These are phyloP conservation scores for Aspergillus jensenii DNA, from an alignment of 2,329 filamentous ascomycete genomes.

Conservation along the genomic window DNA sequence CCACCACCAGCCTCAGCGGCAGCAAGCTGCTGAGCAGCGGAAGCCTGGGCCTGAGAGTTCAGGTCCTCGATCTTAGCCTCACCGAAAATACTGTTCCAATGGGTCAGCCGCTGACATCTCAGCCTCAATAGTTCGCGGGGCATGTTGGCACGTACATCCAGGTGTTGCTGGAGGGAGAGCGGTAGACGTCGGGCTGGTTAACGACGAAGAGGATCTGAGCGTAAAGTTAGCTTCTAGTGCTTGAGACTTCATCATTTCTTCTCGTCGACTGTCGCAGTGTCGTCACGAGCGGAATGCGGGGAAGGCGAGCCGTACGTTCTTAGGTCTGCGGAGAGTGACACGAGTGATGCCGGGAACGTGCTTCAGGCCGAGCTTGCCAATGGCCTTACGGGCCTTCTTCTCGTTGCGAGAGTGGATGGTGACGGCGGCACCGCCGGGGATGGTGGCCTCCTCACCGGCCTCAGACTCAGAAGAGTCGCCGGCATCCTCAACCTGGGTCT, in stretches of 20 bases:
- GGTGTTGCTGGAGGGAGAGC: conserved; percentile 98
- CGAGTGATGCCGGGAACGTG: conserved; percentile 96
- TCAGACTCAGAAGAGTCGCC: conserved; percentile 52
- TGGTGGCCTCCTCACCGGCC: conserved; percentile 58
- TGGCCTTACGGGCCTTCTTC: conserved; percentile 99
- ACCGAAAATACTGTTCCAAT: conserved; percentile 78
- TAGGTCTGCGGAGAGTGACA: conserved; percentile 95
- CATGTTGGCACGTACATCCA: conserved; percentile 76
- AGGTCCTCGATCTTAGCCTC: conserved; percentile 99
- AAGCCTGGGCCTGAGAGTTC: conserved; percentile 96
- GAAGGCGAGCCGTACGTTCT: conserved; percentile 73
- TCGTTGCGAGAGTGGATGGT: conserved; percentile 98
- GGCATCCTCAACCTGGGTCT: conserved; percentile 75
- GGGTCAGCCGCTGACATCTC: conserved; percentile 22
- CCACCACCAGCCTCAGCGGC: conserved; percentile 64
- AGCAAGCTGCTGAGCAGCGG: conserved; percentile 92
- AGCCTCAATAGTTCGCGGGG: background rate
- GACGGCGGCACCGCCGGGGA: conserved; percentile 82
- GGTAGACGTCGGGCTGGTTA: conserved; percentile 99
- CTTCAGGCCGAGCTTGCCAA: conserved; percentile 96
- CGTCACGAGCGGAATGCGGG: conserved; percentile 14
- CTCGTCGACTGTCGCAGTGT: conserved; percentile 1
- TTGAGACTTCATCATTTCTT: background rate
- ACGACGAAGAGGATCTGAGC: conserved; percentile 96
- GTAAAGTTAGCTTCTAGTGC: conserved; percentile 19